Conservation (phyloP, 108 stramenopile genomes). For the Aureococcus anophagefferens region DNA sequence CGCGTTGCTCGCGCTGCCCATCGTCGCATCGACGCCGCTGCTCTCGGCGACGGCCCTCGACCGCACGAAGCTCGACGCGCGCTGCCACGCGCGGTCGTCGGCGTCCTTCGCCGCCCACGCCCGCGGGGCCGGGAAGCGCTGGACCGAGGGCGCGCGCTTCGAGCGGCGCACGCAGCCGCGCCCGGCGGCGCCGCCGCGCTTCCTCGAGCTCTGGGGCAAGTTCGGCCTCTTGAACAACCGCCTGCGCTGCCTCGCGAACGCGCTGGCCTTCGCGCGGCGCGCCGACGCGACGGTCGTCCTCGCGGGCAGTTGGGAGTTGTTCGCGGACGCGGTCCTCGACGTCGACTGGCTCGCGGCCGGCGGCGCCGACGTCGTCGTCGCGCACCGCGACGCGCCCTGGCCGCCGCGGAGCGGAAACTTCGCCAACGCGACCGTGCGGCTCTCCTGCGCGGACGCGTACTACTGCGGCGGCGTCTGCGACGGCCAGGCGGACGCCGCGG, state of each 20-base stretch:
- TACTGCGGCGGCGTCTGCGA: background rate
- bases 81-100: too few species aligned
- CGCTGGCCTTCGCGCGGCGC: background rate
- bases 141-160: too few species aligned
- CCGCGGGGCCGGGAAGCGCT: too few species aligned
- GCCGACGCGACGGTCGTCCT: background rate
- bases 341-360: background rate
- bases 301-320: background rate
- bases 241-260: background rate
- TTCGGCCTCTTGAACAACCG: background rate
- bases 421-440: background rate
- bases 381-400: background rate
- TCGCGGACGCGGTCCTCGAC: background rate
- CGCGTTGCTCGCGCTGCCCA: too few species aligned
- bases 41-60: too few species aligned
- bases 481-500: background rate
- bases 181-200: too few species aligned
- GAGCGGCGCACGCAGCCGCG: too few species aligned
- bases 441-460: background rate
- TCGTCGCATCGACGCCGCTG: too few species aligned
- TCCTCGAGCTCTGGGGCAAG: background rate
- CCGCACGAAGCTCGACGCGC: too few species aligned
- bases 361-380: background rate
- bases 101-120: too few species aligned
- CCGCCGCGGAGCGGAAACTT: background rate